Evolutionary conservation across 257 asterid genomes (phyloP).

Genomic region (Nicotiana noctiflora): DNA sequence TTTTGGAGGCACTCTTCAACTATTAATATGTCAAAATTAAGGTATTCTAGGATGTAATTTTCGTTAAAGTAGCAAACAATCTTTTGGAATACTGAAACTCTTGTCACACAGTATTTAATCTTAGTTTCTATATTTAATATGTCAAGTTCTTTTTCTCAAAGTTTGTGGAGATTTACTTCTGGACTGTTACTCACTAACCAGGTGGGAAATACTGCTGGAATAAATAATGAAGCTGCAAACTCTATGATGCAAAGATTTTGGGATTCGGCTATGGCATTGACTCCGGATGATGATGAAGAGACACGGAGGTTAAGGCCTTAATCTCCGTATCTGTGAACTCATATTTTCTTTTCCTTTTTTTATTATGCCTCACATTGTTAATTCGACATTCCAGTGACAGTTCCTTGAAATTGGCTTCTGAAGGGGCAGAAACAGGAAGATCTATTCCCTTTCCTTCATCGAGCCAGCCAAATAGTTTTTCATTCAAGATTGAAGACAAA

Average conservation of each 20-base stretch:
- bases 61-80: not conserved
- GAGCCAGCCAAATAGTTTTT: constrained; percentile 37
- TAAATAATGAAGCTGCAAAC: constrained; percentile 56
- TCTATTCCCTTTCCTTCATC: constrained; percentile 51
- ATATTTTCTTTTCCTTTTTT: constrained; percentile 2
- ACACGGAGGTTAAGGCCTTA: constrained; percentile 46
- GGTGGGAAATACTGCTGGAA: constrained; percentile 83
- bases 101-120: not conserved
- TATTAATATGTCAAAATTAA: not conserved
- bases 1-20: not conserved
- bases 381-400: constrained; percentile 46
- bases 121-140: not conserved
- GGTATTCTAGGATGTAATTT: not conserved
- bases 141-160: not conserved
- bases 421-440: constrained; percentile 65
- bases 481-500: constrained; percentile 84
- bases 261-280: constrained; percentile 91
- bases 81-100: not conserved
- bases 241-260: constrained; percentile 86
- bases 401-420: constrained; percentile 78
- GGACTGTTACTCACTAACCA: constrained; percentile 18
- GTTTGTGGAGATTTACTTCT: not conserved
- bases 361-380: constrained; percentile 17
- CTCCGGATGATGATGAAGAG: constrained; percentile 82
- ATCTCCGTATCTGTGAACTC: not conserved